Base-by-base conservation (phyloP, 192 early-diverging fungal genomes). In the Dissophora ornata region DNA sequence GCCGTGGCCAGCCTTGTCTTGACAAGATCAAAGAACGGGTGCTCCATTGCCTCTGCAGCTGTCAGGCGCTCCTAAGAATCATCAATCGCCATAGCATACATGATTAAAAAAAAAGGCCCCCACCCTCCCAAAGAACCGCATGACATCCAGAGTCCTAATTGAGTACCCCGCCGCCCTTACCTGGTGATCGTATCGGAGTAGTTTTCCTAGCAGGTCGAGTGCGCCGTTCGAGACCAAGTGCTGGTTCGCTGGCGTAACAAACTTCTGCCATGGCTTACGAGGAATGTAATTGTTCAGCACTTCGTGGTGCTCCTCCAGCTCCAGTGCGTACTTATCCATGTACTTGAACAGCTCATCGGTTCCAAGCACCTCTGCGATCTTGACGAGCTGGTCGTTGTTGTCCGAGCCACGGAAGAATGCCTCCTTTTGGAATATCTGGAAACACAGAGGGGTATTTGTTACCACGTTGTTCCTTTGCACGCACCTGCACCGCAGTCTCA, bases 341-440 rank as follows among this genome's bases (percentile, higher is more conserved):
- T 98, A 99, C 36, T 83, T 87, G 64, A 91, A 89, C 42, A 99
- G 84, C n/a, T 97, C 95, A 57, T 99, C 95, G n/a, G 96, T 97
- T 12, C 97, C 97, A 57, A 99, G 84, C 2, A 99, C 95, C 74
- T 94, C 94, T 54, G 94, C 96, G 71, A 99, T 99, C 84, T 96
- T 95, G 51, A 99, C 95, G 71, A 99, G 87, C 84, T 99, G 97
- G 79, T 99, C 97, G 81, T 95, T 93, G 79, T 98, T 98, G 81
- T 97, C 95, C 67, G 96, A 92, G 22, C 90, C 97, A 69, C 97
- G 96, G 89, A 99, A 99, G 79, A 99, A 99, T 0, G 96, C 95
- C 61, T 99, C 96, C 74, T 95, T 96, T 77, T 93, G 90, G 90
- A 97, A 99, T 45, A 99, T 98, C 93, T 95, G 18, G 9, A 45